phyloP scores from a whole-genome alignment of 1,139 yeast genomes.

The Williopsis jadinii region DNA sequence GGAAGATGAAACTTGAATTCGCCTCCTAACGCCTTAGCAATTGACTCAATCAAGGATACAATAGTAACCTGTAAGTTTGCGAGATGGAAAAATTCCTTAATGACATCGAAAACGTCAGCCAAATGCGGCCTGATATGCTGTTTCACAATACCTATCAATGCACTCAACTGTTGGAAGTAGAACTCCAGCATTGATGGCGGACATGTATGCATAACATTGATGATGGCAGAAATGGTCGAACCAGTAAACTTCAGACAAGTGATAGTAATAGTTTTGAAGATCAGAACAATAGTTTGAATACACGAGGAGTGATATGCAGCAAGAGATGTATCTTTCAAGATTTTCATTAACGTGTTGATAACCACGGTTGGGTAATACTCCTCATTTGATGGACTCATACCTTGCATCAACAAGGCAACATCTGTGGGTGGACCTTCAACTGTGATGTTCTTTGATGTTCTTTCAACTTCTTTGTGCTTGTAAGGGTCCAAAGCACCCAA shows the following conservation, averaged over 20 bases:
- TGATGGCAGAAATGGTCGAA: conserved; percentile 82
- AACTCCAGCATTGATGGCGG: conserved; percentile 79
- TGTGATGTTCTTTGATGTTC: conserved; percentile 54
- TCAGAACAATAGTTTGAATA: conserved; percentile 85
- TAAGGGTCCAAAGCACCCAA: conserved; percentile 97
- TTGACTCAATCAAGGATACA: conserved; percentile 72
- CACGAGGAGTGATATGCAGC: conserved; percentile 85
- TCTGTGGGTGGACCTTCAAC: conserved; percentile 87
- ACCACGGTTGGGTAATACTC: conserved; percentile 97
- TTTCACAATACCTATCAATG: conserved; percentile 73
- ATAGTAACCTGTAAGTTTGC: conserved; percentile 72
- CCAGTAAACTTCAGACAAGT: conserved; percentile 83
- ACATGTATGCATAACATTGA: conserved; percentile 79
- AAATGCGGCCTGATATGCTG: conserved; percentile 85
- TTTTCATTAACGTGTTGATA: conserved; percentile 73
- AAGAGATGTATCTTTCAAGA: conserved; percentile 77
- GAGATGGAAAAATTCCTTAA: conserved; percentile 67
- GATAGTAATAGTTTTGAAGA: conserved; percentile 81
- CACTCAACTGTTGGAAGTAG: conserved; percentile 83
- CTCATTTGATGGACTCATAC: conserved; percentile 88
- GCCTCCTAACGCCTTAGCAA: conserved; percentile 82
- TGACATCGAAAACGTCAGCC: conserved; percentile 66
- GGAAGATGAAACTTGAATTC: conserved; percentile 86
- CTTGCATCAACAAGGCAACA: conserved; percentile 83
- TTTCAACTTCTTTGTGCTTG: conserved; percentile 87